phyloP scores from a whole-genome alignment of 2,329 filamentous ascomycete genomes.

The Nothophaeocryptopus gaeumannii region DNA sequence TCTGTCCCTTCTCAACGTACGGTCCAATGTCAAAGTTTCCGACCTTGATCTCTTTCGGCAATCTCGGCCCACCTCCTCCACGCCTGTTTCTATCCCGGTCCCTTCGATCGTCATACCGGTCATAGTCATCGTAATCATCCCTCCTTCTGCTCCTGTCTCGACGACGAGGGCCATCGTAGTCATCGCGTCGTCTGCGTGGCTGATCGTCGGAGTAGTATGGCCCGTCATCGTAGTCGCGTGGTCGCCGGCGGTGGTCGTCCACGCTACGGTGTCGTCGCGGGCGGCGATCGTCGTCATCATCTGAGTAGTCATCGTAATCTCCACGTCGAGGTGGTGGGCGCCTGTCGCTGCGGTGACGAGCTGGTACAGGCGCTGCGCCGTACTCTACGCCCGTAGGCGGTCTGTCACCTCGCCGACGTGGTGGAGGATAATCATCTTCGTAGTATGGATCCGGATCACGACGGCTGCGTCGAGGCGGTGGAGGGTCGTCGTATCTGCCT shows the following conservation, averaged over 20 bases:
- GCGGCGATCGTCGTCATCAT: conserved; percentile 23
- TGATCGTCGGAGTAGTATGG: conserved; percentile 23
- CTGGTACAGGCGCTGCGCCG: conserved; percentile 29
- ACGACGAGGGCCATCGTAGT: conserved; percentile 19
- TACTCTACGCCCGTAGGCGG: conserved; percentile 27
- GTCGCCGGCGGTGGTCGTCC: conserved; percentile 22
- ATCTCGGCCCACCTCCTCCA: conserved; percentile 11
- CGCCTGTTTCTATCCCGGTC: conserved; percentile 21
- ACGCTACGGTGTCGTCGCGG: conserved; percentile 20
- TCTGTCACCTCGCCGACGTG: conserved; percentile 25
- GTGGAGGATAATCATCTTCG: conserved; percentile 27
- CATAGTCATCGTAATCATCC: conserved; percentile 27
- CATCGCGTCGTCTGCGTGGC: conserved; percentile 19
- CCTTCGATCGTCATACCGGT: conserved; percentile 21
- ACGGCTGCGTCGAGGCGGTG: conserved; percentile 16
- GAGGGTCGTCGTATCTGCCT: conserved; percentile 20
- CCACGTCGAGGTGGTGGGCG: conserved; percentile 22
- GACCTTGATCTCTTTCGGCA: conserved; percentile 31
- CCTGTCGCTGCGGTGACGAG: conserved; percentile 26
- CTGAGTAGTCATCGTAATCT: conserved; percentile 25
- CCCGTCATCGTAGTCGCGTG: conserved; percentile 22
- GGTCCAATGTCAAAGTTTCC: conserved; percentile 35
- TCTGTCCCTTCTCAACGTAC: conserved; percentile 33
- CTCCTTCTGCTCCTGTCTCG: conserved; percentile 21
- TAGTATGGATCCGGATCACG: conserved; percentile 22